Percentiles rank a stretch among this genome's conserved stretches.
Evolutionary conservation across 2,329 filamentous ascomycete species (phyloP).

Genomic region (Nemania serpens): DNA sequence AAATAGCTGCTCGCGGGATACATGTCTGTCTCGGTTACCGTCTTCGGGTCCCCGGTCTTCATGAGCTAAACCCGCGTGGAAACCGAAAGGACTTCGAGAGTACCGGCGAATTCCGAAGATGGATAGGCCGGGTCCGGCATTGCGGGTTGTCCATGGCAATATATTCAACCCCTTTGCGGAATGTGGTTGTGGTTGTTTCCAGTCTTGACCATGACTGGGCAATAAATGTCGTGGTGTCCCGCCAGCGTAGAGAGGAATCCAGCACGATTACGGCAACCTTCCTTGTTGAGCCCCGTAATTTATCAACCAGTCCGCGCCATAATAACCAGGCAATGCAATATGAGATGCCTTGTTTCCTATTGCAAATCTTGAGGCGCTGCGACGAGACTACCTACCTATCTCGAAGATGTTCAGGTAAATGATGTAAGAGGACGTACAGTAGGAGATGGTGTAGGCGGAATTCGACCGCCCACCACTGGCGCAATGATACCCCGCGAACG

Average conservation of each 20-base stretch:
- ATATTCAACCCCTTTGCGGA: conserved; percentile 6
- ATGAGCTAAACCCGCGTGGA: not conserved
- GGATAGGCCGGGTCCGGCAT: conserved; percentile 1
- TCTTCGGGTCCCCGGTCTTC: not conserved
- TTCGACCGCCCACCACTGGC: conserved; percentile 19
- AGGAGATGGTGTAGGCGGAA: conserved; percentile 14
- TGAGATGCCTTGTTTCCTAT: not conserved
- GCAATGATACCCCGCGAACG: conserved; percentile 11
- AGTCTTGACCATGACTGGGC: no score
- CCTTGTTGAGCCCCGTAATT: not conserved
- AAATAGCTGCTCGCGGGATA: not conserved
- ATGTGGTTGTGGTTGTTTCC: not conserved
- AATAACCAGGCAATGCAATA: not conserved
- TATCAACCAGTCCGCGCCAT: not conserved
- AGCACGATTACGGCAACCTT: not conserved
- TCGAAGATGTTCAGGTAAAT: not conserved
- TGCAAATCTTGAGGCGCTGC: not conserved
- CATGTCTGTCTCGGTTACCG: not conserved
- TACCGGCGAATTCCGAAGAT: conserved; percentile 5
- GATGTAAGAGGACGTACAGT: not conserved
- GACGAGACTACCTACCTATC: not conserved
- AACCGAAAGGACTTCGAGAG: not conserved
- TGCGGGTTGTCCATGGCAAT: not conserved
- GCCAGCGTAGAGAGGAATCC: not conserved
- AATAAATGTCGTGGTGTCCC: not conserved